Evolutionary conservation across 441 rosid genomes (phyloP).

Genomic region (Populus trichocarpa): DNA sequence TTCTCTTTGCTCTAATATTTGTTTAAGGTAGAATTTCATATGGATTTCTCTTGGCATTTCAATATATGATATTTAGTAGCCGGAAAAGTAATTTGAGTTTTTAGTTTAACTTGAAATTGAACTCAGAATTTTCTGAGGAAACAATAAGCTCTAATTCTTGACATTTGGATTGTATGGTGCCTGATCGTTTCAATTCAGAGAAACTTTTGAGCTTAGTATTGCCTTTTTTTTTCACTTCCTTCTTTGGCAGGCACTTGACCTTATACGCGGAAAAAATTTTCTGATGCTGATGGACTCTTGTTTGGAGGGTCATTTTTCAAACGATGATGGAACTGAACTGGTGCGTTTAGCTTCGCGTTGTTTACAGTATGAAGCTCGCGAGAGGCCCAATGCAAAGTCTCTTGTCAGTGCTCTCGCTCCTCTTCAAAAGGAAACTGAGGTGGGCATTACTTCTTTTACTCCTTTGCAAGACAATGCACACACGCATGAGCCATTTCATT

Average conservation of each 20-base stretch:
- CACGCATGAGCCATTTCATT: background rate
- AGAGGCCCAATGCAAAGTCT: slow-evolving; percentile 91
- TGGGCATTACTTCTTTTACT: slow-evolving; percentile 20
- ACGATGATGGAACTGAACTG: slow-evolving; percentile 90
- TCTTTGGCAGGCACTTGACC: slow-evolving; percentile 81
- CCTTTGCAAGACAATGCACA: background rate
- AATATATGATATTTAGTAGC: background rate
- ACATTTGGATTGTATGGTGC: background rate
- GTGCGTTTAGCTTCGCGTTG: slow-evolving; percentile 92
- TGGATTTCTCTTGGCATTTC: background rate
- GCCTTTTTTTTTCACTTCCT: background rate
- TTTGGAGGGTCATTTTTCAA: slow-evolving; percentile 88
- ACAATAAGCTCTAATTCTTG: background rate
- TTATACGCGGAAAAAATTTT: slow-evolving; percentile 83
- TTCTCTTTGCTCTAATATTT: slow-evolving; percentile 18
- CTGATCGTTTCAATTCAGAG: background rate
- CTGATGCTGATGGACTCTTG: slow-evolving; percentile 89
- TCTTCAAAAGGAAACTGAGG: slow-evolving; percentile 90
- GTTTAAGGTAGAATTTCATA: slow-evolving; percentile 2
- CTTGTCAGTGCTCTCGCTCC: slow-evolving; percentile 72
- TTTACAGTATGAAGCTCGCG: slow-evolving; percentile 92
- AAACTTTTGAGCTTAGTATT: slow-evolving; percentile 9
- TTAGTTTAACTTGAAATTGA: background rate
- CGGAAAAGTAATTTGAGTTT: background rate
- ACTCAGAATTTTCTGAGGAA: background rate